Conservation (phyloP, 495 filamentous ascomycete genomes). For the Neurospora cerealis region DNA sequence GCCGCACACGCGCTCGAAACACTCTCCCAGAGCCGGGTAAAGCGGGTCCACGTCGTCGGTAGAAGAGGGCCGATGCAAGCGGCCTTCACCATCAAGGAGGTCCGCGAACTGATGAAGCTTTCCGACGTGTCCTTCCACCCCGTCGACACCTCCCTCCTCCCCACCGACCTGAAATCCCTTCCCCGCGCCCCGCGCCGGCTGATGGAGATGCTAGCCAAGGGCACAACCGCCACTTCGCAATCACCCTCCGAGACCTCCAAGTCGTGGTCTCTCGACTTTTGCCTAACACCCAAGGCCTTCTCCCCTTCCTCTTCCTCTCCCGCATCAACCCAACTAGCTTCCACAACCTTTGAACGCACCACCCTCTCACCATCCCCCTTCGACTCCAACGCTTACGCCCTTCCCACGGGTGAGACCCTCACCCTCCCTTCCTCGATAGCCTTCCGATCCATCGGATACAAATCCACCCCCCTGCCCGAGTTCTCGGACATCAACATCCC, state of each 20-base stretch:
- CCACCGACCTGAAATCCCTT: slow-evolving; percentile 51
- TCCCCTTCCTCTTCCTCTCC: slow-evolving; percentile 36
- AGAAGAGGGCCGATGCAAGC: slow-evolving; percentile 85
- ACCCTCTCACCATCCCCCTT: slow-evolving; percentile 32
- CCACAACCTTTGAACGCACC: slow-evolving; percentile 60
- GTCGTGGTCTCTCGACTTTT: slow-evolving; percentile 76
- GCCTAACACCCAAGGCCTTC: slow-evolving; percentile 65
- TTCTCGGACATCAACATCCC: slow-evolving; percentile 67
- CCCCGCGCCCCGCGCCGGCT: slow-evolving; percentile 66
- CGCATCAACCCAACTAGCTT: slow-evolving; percentile 31
- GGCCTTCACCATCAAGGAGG: slow-evolving; percentile 88
- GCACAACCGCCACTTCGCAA: slow-evolving; percentile 25
- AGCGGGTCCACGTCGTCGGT: slow-evolving; percentile 73
- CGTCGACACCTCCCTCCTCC: slow-evolving; percentile 53
- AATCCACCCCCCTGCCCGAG: slow-evolving; percentile 64
- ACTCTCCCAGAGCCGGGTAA: slow-evolving; percentile 63
- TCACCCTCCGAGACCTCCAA: slow-evolving; percentile 25
- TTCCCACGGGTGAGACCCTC: slow-evolving; percentile 32
- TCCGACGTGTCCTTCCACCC: slow-evolving; percentile 60
- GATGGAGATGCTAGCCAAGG: slow-evolving; percentile 69
- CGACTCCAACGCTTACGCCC: slow-evolving; percentile 41
- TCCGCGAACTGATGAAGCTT: slow-evolving; percentile 78
- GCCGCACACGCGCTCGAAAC: slow-evolving; percentile 69
- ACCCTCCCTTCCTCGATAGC: slow-evolving; percentile 52
- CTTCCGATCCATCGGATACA: slow-evolving; percentile 91